Base-by-base conservation (phyloP, 2,329 filamentous ascomycete genomes). In the Blastomyces percursus region DNA sequence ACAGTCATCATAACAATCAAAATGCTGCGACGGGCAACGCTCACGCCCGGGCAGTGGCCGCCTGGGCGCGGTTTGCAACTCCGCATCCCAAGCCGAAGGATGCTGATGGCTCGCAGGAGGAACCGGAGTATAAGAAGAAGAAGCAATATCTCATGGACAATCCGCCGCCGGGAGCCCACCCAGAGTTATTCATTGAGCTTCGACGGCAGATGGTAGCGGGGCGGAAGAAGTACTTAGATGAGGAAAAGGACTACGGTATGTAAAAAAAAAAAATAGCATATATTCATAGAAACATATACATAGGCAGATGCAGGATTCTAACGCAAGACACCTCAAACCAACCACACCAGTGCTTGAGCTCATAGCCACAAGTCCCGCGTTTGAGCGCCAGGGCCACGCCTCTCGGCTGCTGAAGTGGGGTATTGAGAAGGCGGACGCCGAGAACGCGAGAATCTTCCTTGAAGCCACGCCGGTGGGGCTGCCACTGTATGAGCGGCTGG, bases 241-340 rank as follows among this genome's bases (percentile, higher is more conserved):
- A 61, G 21, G 59, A 58, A 16, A 63, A 42, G 32, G 62, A 63
- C 51, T 61, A 51, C n/a, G 27, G 62, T 63, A 57, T 32, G 58
- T n/a, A 60, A 4, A 50, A 30, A 30, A 30, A 60, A 4, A 50
- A 30, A 30, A 30, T 30, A 30, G 27, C 7, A n/a, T 50, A 35
- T 16, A 21, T 9, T 1, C 3, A 30, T 30, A 2, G n/a, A 51
- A 11, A 24, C 9, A 21, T 11, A 27, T 40, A n/a, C 27, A 52
- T 52, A 32, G 8, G 8, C 16, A 42, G 40, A 16, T 42, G 14
- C 14, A 6, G 40, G 12, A 35, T 54, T 21, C 46, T 51, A 54
- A 51, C 48, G 19, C 7, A 48, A 48, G 11, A 3, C 46, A 3
- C 46, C 19, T 21, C 46, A 5, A 42, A 42, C 16, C 40, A 14